phyloP scores from a whole-genome alignment of 2,329 filamentous ascomycete genomes.

The Pleurostoma richardsiae region DNA sequence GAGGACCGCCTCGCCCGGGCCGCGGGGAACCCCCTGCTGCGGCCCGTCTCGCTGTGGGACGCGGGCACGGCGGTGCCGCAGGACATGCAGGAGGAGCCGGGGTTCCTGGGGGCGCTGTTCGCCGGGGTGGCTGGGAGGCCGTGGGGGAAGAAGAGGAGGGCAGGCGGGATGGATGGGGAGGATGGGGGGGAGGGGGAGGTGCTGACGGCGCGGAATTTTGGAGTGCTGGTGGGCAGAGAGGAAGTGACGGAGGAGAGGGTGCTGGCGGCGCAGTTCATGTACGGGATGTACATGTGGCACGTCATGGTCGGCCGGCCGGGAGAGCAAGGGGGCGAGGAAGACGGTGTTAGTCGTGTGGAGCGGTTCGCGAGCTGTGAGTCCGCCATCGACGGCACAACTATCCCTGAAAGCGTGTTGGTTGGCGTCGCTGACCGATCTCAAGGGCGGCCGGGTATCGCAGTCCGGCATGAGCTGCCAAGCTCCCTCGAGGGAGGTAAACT shows the following conservation, averaged over 20 bases:
- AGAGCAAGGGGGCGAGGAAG: neutral
- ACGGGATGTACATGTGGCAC: neutral
- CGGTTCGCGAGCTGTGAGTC: too few species aligned
- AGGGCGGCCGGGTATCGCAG: too few species aligned
- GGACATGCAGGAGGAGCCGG: neutral
- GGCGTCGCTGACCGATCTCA: too few species aligned
- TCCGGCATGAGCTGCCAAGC: too few species aligned
- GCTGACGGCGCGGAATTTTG: neutral
- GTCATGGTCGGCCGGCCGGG: neutral
- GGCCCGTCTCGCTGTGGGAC: neutral
- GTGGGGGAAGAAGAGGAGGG: neutral
- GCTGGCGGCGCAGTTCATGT: neutral
- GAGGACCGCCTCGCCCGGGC: neutral
- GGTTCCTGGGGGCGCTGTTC: neutral
- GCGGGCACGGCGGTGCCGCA: neutral
- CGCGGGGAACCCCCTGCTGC: neutral
- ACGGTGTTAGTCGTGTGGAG: too few species aligned
- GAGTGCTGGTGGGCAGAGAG: neutral
- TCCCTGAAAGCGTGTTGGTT: too few species aligned
- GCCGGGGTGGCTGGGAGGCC: neutral
- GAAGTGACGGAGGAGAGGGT: neutral
- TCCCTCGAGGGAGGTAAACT: too few species aligned
- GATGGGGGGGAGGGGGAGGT: neutral
- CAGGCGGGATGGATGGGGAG: neutral
- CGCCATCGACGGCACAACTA: too few species aligned